Base-by-base conservation (phyloP, 768 basidiomycete genomes). In the Tubosaeta sp. region DNA sequence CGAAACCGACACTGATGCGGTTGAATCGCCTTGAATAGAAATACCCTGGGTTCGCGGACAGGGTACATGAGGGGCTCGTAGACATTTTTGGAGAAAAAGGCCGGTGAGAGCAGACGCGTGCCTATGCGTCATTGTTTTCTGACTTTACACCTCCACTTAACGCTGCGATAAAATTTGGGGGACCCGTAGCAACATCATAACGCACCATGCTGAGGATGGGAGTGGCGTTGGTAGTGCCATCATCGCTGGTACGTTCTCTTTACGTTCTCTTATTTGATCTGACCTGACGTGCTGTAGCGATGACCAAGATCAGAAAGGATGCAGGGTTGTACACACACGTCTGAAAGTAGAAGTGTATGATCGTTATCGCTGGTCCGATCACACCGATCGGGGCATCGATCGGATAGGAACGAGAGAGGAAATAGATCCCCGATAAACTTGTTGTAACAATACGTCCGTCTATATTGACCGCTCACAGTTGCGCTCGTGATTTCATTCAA, bases 31-130 rank as follows among this genome's bases (percentile, higher is more conserved):
- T 13, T 46, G n/a, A 6, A 18, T 52, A 97, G 93, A 96, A 97
- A 90, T 98, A 98, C 71, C 96, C 96, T 29, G 83, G 87, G 34
- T 99, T 98, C 65, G 81, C 94, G 32, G 90, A 97, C 57, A 78
- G 93, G 52, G 84, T 98, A 50, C 92, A 96, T 59, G 86, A 94
- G 66, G 96, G 94, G 13, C 71, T 99, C 52, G 78, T 86, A 36
- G 96, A 98, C 64, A 86, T 99, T 54, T 96, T 98, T 64, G 96
- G 96, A 12, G 94, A 96, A 58, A 92, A 91, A 75, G 96, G 94
- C 64, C 80, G 83, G 89, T 90, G 58, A 60, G 87, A n/a, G 39
- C 24, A 32, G 24, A 11, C 2, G 39, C 18, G 9, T 39, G n/a
- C 36, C 38, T 36, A 13, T 13, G 1, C 13, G 34, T 45, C 11